Evolutionary conservation across 1,139 yeast species (phyloP).

Genomic region (Zhuliangozyma blackwelliae): DNA sequence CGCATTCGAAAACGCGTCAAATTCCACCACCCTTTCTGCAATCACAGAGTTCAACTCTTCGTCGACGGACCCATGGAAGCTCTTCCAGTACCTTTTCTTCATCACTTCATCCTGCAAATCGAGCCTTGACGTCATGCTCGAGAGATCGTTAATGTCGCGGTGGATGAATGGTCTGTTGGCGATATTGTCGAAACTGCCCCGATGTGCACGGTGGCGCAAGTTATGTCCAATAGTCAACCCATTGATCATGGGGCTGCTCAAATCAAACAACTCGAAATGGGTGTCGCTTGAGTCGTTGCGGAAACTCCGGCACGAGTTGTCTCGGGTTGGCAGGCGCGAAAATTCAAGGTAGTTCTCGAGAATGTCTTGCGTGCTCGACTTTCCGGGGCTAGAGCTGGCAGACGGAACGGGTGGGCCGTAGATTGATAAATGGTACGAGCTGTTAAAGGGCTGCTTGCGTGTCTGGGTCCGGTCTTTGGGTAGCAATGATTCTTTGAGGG

Average conservation of each 20-base stretch:
- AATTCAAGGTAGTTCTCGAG: slow-evolving; percentile 32
- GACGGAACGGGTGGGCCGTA: slow-evolving; percentile 17
- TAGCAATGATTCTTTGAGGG: slow-evolving; percentile 2
- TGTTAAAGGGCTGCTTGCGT: slow-evolving; percentile 16
- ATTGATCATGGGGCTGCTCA: slow-evolving; percentile 33
- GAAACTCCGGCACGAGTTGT: not conserved
- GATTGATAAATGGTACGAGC: slow-evolving; percentile 30
- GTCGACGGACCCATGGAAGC: slow-evolving; percentile 33
- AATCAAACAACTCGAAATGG: slow-evolving; percentile 24
- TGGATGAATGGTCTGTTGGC: slow-evolving; percentile 18
- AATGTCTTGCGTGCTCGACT: slow-evolving; percentile 19
- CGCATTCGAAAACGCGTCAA: slow-evolving; percentile 12
- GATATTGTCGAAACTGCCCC: slow-evolving; percentile 1
- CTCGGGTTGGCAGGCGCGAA: no score
- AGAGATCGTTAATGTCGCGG: slow-evolving; percentile 8
- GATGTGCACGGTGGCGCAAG: slow-evolving; percentile 17
- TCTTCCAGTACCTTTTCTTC: slow-evolving; percentile 8
- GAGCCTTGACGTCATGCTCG: not conserved
- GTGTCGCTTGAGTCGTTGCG: not conserved
- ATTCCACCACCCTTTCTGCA: slow-evolving; percentile 12
- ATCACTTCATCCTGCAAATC: slow-evolving; percentile 2
- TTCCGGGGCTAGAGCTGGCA: slow-evolving; percentile 9
- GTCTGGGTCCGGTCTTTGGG: not conserved
- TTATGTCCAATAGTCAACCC: slow-evolving; percentile 35
- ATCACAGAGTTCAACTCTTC: slow-evolving; percentile 21